A percentile compares a stretch with the other conserved stretches of the same genome.
phyloP scores from a whole-genome alignment of 768 basidiomycete genomes.

The Russula dissimulans region DNA sequence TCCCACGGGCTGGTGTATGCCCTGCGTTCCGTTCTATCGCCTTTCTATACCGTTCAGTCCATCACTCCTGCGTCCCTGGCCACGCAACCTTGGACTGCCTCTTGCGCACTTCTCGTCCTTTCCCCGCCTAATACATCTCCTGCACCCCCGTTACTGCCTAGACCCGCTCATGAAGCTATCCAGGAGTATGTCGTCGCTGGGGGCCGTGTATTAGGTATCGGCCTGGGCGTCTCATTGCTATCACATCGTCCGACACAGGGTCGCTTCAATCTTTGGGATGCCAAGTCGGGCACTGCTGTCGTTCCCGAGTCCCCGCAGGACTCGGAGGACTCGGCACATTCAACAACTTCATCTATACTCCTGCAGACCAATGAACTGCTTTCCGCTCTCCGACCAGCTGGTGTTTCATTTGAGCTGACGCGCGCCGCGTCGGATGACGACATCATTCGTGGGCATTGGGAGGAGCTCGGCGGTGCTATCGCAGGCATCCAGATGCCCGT shows the following conservation, averaged over 20 bases:
- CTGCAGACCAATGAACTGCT: constrained; percentile 1
- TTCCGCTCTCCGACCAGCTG: constrained; percentile 2
- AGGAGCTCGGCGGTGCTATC: background rate
- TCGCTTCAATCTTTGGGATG: constrained; percentile 29
- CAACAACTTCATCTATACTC: constrained; percentile 1
- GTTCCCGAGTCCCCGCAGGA: constrained; percentile 1
- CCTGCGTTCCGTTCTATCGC: constrained; percentile 50
- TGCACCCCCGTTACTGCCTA: constrained; percentile 30
- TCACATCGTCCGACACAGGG: constrained; percentile 27
- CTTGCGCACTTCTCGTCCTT: constrained; percentile 73
- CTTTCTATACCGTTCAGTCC: constrained; percentile 72
- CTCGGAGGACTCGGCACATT: background rate
- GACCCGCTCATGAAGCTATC: constrained; percentile 36
- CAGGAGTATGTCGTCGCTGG: constrained; percentile 55
- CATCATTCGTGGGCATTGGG: constrained; percentile 4
- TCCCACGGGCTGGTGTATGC: constrained; percentile 18
- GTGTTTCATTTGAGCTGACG: constrained; percentile 4
- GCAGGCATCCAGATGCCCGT: constrained; percentile 12
- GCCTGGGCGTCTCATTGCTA: constrained; percentile 45
- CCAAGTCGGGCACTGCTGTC: constrained; percentile 26
- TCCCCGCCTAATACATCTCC: constrained; percentile 42
- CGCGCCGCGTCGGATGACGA: background rate
- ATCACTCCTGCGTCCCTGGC: constrained; percentile 48
- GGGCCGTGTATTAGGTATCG: constrained; percentile 62
- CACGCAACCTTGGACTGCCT: constrained; percentile 64